Evolutionary conservation across 1,139 yeast species (phyloP).

Genomic region (Zygoascus meyerae): DNA sequence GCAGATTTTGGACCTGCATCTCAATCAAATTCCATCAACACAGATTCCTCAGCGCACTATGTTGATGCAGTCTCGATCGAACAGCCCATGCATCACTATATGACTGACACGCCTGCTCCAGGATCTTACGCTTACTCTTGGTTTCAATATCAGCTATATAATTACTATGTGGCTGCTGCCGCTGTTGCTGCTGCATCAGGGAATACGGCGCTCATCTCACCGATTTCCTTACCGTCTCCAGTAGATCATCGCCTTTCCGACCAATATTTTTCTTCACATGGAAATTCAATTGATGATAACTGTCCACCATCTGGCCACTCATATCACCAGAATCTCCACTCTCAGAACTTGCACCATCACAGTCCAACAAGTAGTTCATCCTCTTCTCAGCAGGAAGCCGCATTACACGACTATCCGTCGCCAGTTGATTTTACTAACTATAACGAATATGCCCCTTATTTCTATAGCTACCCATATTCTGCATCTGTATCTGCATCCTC

Average conservation of each 20-base stretch:
- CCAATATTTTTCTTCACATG: neutral
- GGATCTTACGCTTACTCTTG: neutral
- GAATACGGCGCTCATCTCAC: neutral
- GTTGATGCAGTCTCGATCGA: no score
- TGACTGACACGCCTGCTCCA: no score
- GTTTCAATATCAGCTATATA: slow-evolving; percentile 4
- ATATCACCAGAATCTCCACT: neutral
- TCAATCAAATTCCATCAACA: no score
- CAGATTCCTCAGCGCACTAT: no score
- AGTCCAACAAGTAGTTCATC: neutral
- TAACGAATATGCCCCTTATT: slow-evolving; percentile 16
- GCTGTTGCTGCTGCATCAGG: slow-evolving; percentile 4
- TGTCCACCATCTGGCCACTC: neutral
- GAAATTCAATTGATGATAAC: neutral
- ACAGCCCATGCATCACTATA: no score
- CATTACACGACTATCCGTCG: slow-evolving; percentile 2
- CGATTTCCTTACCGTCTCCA: neutral
- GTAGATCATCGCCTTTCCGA: neutral
- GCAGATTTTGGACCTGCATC: no score
- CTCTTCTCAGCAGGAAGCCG: neutral
- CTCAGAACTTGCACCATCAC: neutral
- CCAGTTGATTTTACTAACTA: slow-evolving; percentile 8
- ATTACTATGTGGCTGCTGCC: slow-evolving; percentile 1
- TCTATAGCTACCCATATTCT: slow-evolving; percentile 8
- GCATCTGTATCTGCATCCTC: neutral